phyloP scores from a whole-genome alignment of 352 stramenopile species.

The Pythium brachiatum region DNA sequence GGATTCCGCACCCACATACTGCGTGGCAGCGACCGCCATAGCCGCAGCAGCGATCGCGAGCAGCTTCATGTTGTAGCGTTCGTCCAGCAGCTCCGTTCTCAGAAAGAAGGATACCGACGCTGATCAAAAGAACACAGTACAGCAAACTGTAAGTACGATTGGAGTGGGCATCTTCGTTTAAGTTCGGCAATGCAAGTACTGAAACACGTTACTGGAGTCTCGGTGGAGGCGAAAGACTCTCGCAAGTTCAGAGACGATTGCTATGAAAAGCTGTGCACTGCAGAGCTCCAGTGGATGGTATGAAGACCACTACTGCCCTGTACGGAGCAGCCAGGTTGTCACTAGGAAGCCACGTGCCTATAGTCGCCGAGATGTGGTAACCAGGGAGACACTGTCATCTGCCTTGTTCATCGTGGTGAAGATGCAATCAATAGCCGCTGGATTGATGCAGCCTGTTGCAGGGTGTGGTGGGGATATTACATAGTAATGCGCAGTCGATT shows the following conservation, averaged over 20 bases:
- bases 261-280: too few species aligned
- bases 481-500: too few species aligned
- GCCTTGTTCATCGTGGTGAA: neutral
- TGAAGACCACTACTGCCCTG: too few species aligned
- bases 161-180: neutral
- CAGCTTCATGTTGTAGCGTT: slow-evolving; percentile 14
- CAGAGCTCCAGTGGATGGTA: too few species aligned
- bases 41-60: neutral
- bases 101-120: slow-evolving; percentile 1
- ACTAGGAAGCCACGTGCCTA: too few species aligned
- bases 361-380: too few species aligned
- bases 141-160: slow-evolving; percentile 26
- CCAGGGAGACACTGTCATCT: too few species aligned
- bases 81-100: slow-evolving; percentile 11
- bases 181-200: neutral
- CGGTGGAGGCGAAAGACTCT: too few species aligned
- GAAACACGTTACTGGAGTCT: neutral
- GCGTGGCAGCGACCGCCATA: neutral
- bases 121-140: slow-evolving; percentile 10
- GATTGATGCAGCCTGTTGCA: neutral
- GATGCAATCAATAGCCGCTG: neutral
- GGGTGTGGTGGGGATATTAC: too few species aligned
- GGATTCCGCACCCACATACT: neutral
- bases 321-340: too few species aligned
- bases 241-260: too few species aligned